Conservation (phyloP, 257 asterid genomes). For the Ocimum tenuiflorum region DNA sequence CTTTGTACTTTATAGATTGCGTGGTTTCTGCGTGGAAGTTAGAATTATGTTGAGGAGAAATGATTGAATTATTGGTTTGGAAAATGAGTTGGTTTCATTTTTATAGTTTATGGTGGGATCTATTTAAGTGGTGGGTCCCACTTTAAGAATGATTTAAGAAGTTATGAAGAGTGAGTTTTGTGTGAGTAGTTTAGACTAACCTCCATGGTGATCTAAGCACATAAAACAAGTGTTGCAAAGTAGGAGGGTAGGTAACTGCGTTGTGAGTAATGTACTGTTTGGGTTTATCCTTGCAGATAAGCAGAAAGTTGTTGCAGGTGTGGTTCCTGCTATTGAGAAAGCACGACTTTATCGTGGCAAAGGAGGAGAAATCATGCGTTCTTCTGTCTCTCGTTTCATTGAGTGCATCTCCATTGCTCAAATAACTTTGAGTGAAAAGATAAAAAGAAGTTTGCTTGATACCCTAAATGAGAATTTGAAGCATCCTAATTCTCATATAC, state of each 20-base stretch:
- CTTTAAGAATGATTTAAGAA: neutral
- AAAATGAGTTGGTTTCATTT: neutral
- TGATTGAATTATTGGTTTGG: neutral
- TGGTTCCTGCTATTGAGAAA: constrained; percentile 94
- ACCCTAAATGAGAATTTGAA: constrained; percentile 81
- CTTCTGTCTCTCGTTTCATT: constrained; percentile 87
- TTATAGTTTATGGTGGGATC: neutral
- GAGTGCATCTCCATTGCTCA: constrained; percentile 68
- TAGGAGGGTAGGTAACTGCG: constrained; percentile 5
- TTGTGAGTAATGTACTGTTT: constrained; percentile 12
- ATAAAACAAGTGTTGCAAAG: neutral
- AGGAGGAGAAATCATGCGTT: constrained; percentile 98
- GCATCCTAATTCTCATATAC: constrained; percentile 87
- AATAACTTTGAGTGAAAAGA: constrained; percentile 53
- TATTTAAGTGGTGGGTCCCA: neutral
- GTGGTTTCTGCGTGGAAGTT: neutral
- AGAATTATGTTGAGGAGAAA: neutral
- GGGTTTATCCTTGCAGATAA: constrained; percentile 44
- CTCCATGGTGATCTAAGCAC: constrained; percentile 5
- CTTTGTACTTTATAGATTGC: neutral
- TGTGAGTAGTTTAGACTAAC: neutral
- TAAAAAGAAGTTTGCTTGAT: constrained; percentile 65
- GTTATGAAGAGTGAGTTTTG: constrained; percentile 4
- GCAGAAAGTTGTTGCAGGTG: constrained; percentile 60
- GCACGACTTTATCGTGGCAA: constrained; percentile 96